Evolutionary conservation across 306 rosid species (phyloP).

Genomic region (Vachellia pachyceras): DNA sequence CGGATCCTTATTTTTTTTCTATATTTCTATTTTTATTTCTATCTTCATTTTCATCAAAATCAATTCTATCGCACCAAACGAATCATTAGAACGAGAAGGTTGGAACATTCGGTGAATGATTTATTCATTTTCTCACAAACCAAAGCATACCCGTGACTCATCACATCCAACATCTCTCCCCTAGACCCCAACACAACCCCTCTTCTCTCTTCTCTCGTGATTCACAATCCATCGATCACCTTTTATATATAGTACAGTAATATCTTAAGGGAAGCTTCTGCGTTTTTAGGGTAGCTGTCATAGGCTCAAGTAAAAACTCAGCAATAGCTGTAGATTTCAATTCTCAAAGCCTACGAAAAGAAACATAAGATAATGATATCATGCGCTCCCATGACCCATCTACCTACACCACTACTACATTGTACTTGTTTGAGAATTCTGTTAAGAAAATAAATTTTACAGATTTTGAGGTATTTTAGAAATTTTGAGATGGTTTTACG

Average conservation of each 20-base stretch:
- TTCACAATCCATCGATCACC: not conserved
- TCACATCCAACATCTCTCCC: not conserved
- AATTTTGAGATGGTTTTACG: too few relatives aligned
- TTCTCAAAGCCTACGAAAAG: not conserved
- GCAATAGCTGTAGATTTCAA: not conserved
- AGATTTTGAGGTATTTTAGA: too few relatives aligned
- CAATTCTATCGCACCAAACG: too few relatives aligned
- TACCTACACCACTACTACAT: too few relatives aligned
- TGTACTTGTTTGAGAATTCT: too few relatives aligned
- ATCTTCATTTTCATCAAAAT: too few relatives aligned
- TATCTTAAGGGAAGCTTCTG: not conserved
- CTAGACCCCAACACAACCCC: too few relatives aligned
- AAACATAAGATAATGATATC: not conserved
- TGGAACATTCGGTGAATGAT: constrained; percentile 71
- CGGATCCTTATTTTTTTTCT: too few relatives aligned
- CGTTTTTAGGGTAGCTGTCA: not conserved
- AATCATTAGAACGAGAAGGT: constrained; percentile 27
- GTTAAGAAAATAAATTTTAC: too few relatives aligned
- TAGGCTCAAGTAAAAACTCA: not conserved
- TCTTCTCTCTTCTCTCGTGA: not conserved
- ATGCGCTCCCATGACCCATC: not conserved
- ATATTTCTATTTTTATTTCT: too few relatives aligned
- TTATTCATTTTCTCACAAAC: constrained; percentile 52
- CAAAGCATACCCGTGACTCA: constrained; percentile 73
- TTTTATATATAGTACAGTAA: not conserved